Conservation (phyloP, 2,329 filamentous ascomycete genomes). For the Trichothecium sympodiale region DNA sequence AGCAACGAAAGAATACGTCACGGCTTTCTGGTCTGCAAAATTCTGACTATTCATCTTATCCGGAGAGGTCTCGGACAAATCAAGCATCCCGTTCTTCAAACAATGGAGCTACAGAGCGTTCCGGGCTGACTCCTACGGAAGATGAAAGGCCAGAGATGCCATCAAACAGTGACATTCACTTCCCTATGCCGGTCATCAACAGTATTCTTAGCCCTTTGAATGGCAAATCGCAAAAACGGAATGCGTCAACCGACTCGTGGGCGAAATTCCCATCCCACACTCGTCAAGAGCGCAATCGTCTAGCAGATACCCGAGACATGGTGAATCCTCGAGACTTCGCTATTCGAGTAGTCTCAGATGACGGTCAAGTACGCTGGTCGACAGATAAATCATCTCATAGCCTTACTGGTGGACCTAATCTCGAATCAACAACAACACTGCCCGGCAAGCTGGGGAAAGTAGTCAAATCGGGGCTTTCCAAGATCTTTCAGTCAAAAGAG, state of each 20-base stretch:
- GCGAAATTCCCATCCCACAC: slow-evolving; percentile 2
- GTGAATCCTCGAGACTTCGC: slow-evolving; percentile 19
- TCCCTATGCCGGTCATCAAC: slow-evolving; percentile 5
- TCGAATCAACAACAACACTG: neutral
- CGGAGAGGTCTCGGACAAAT: neutral
- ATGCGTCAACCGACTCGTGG: slow-evolving; percentile 1
- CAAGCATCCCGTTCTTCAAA: slow-evolving; percentile 3
- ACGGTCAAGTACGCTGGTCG: slow-evolving; percentile 12
- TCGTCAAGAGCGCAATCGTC: slow-evolving; percentile 2
- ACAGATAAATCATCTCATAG: slow-evolving; percentile 12
- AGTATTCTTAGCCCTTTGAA: neutral
- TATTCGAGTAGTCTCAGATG: slow-evolving; percentile 8
- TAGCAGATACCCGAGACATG: slow-evolving; percentile 11
- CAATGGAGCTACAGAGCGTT: slow-evolving; percentile 3
- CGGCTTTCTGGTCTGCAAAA: neutral
- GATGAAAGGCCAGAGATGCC: slow-evolving; percentile 4
- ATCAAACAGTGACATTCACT: neutral
- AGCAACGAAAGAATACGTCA: slow-evolving; percentile 5
- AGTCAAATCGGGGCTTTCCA: slow-evolving; percentile 15
- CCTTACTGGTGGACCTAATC: neutral
- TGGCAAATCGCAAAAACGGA: slow-evolving; percentile 1
- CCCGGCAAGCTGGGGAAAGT: neutral
- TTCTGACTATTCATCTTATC: slow-evolving; percentile 4
- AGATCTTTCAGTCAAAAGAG: slow-evolving; percentile 9
- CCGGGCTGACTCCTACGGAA: slow-evolving; percentile 7